Evolutionary conservation across 257 asterid genomes (phyloP).

Genomic region (Ehretia macrophylla): DNA sequence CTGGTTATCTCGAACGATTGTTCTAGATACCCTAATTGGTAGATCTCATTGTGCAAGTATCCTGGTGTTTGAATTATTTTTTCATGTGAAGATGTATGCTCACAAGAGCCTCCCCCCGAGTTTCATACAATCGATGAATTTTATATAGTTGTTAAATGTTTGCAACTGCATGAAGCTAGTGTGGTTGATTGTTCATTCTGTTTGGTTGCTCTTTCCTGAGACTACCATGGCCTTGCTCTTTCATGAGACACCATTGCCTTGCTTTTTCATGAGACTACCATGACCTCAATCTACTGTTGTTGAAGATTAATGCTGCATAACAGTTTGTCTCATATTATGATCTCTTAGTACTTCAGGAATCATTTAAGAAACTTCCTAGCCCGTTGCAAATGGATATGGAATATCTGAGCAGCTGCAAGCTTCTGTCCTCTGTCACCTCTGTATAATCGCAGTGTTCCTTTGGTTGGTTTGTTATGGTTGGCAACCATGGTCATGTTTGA

Average conservation of each 20-base stretch:
- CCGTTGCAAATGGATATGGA: not conserved
- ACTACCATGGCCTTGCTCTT: not conserved
- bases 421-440: not conserved
- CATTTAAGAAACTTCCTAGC: not conserved
- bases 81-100: conserved; percentile 23
- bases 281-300: not conserved
- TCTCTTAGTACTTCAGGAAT: not conserved
- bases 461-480: not conserved
- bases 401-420: not conserved
- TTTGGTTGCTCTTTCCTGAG: not conserved
- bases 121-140: not conserved
- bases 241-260: no score
- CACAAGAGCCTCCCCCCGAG: conserved; percentile 14
- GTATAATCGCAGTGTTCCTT: not conserved
- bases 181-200: not conserved
- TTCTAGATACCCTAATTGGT: not conserved
- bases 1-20: not conserved
- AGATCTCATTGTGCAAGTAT: conserved; percentile 8
- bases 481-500: conserved; percentile 6
- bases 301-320: no score
- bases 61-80: conserved; percentile 7
- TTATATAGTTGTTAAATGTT: not conserved
- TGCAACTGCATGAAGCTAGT: not conserved
- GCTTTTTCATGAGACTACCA: no score
- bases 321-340: no score